Evolutionary conservation across 768 basidiomycete genomes (phyloP), one percentile per base, ranked within the genome.

Genomic region (Lactarius vividus): DNA sequence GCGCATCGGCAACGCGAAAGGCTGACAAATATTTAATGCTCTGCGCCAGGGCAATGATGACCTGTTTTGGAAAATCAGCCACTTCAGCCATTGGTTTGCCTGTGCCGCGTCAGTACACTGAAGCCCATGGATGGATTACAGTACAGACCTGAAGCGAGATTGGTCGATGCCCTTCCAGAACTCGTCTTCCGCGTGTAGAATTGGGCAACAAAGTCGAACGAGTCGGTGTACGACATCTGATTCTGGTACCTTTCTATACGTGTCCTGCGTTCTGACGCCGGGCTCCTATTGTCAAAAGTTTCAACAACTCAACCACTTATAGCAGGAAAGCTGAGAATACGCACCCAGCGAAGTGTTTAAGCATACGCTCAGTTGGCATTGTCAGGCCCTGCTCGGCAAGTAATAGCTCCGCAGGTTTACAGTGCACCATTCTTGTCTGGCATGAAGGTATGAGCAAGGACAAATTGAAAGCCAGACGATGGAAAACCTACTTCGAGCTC

Each of bases 341-440:
- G 63, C 61, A 92, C 93, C 81, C 81, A n/a, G 84, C 77, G 70
- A 91, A 88, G 72, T 93, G 84, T 0, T 76, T 75, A 31, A 98
- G 75, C 78, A 96, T 85, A 70, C 90, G 92, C 67, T 85, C 84
- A 0, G 92, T 94, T 28, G 85, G 78, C 44, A 82, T 82, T 59
- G 87, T 91, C 33, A 96, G 73, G 3, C 81, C 84, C 8, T 76
- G 71, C 59, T 79, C 75, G 7, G 87, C 87, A 13, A 95, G 74
- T 1, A 97, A 79, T 2, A 98, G 76, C 70, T 98, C 96, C 1
- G 87, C 81, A 5, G 96, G 96, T 68, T 84, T 85, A 26, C 87
- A 84, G 73, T 99, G 95, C 2, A 89, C 85, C 67, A 99, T 81
- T 53, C 96, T 81, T 0, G 96, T 98, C 91, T 97, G 70, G 61